phyloP scores from a whole-genome alignment of 495 filamentous ascomycete genomes.

The Hapsidospora chrysogenum region DNA sequence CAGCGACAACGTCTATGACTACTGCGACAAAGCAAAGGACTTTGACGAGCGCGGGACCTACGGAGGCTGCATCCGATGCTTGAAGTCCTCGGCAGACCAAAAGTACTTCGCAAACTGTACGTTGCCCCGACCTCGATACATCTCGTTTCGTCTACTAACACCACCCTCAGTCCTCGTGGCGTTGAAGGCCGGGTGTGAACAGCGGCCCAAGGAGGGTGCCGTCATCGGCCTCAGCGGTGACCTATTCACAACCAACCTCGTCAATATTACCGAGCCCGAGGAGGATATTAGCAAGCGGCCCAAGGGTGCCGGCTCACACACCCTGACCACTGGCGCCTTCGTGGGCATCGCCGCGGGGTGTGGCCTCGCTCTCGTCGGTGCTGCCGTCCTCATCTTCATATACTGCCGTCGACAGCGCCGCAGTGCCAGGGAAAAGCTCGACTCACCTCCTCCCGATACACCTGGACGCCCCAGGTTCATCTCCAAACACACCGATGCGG shows the following conservation, averaged over 20 bases:
- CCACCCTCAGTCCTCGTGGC: constrained; percentile 16
- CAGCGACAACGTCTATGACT: not conserved
- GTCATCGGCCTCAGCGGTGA: constrained; percentile 16
- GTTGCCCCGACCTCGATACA: not conserved
- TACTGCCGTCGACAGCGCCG: constrained; percentile 23
- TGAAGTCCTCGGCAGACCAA: too few relatives aligned
- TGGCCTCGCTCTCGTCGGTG: constrained; percentile 19
- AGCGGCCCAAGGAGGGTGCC: constrained; percentile 15
- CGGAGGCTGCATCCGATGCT: too few relatives aligned
- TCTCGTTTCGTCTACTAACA: not conserved
- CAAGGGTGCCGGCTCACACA: constrained; percentile 2
- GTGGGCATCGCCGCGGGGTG: constrained; percentile 25
- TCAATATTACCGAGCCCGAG: constrained; percentile 17
- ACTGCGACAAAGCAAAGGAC: too few relatives aligned
- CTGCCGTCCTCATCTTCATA: constrained; percentile 19
- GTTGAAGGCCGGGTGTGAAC: constrained; percentile 21
- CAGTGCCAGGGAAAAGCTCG: too few relatives aligned
- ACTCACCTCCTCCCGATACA: too few relatives aligned
- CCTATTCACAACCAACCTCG: constrained; percentile 13
- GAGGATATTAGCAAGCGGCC: constrained; percentile 6
- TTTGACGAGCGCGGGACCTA: too few relatives aligned
- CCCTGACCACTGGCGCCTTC: constrained; percentile 24
- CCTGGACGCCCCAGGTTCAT: too few relatives aligned
- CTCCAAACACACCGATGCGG: too few relatives aligned
- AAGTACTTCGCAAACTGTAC: not conserved